Conservation (phyloP, 2,329 filamentous ascomycete species). For the Arachnomyces sp. region DNA sequence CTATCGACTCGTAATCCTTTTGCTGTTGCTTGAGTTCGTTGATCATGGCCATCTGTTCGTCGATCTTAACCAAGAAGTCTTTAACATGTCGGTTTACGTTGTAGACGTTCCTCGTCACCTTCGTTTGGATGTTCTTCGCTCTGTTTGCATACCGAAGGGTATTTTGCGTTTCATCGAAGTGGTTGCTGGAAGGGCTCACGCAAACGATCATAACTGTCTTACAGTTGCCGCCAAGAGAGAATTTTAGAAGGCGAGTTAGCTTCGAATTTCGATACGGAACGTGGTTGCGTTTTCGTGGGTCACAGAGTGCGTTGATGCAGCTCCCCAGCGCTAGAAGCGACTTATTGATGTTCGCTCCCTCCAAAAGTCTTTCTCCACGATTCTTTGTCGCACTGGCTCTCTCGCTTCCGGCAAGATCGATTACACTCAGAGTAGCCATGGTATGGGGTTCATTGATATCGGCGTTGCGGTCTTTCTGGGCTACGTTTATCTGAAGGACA, state of each 20-base stretch:
- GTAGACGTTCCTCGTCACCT: constrained; percentile 97
- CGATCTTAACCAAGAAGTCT: constrained; percentile 98
- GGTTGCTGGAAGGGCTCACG: constrained; percentile 88
- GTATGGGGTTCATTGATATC: constrained; percentile 90
- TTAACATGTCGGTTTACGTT: constrained; percentile 99
- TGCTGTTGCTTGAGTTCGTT: constrained; percentile 91
- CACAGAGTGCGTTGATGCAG: constrained; percentile 97
- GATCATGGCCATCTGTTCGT: constrained; percentile 95
- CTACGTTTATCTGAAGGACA: constrained; percentile 92
- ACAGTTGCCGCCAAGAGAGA: constrained; percentile 94
- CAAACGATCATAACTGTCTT: constrained; percentile 99
- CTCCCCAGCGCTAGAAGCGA: constrained; percentile 88
- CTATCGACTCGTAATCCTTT: constrained; percentile 74
- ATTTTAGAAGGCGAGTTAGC: constrained; percentile 88
- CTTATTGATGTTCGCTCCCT: constrained; percentile 99
- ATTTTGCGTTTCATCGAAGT: constrained; percentile 98
- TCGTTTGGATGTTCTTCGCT: constrained; percentile 99
- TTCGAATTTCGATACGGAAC: constrained; percentile 98
- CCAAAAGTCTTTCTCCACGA: constrained; percentile 77
- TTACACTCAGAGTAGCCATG: constrained; percentile 96
- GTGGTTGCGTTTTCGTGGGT: constrained; percentile 83
- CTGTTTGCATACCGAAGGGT: constrained; percentile 94
- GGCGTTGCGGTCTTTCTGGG: constrained; percentile 89
- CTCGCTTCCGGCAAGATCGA: constrained; percentile 93
- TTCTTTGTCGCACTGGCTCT: constrained; percentile 96